Evolutionary conservation across 768 basidiomycete genomes (phyloP), one percentile per base, ranked within the genome.

Genomic region (Trametes coccinea): DNA sequence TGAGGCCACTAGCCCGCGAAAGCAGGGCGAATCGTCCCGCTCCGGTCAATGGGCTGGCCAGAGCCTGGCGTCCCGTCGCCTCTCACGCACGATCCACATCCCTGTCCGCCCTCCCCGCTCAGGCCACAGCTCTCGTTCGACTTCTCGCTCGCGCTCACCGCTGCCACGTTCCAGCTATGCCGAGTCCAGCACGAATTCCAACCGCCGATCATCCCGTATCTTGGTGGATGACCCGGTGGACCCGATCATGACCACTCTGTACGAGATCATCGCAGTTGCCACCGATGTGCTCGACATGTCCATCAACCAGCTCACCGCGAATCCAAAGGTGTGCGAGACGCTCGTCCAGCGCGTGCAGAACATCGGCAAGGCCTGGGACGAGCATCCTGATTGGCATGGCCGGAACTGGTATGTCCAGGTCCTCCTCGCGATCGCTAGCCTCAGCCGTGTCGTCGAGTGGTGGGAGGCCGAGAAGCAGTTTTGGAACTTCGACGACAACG

Each of bases 401-500:
- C 83, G 96, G 59, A 93, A 91, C 61, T 99, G 96, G 97, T 98
- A 98, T 75, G 95, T 98, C 54, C 95, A 96, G 71, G 89, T 98
- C 30, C 82, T 98, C 4, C 87, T 98, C 51, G 96, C 97, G 22
- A 89, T 98, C 50, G 97, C 97, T 34, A 94, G 93, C 69, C 86
- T 99, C 64, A 92, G 90, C 74, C 90, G 96, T 60, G 97, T 98
- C 31, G 90, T 98, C 64, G 97, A 98, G 71, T 99, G 97, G 96
- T 98, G 95, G 94, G 95, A 97, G 75, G 97, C 97, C 10, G 96
- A 98, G 79, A 95, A 95, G 71, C 93, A 95, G 67, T 99, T 99
- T 75, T 99, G 97, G 97, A 97, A 97, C 70, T 98, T 98, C 72
- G 92, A 95, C 70, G 92, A 93, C 71, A 89, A 90, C 63, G 90